These are phyloP conservation scores for Umbelopsis sp. DNA, from an alignment of 192 early-diverging fungal genomes.

Conservation along the genomic window DNA sequence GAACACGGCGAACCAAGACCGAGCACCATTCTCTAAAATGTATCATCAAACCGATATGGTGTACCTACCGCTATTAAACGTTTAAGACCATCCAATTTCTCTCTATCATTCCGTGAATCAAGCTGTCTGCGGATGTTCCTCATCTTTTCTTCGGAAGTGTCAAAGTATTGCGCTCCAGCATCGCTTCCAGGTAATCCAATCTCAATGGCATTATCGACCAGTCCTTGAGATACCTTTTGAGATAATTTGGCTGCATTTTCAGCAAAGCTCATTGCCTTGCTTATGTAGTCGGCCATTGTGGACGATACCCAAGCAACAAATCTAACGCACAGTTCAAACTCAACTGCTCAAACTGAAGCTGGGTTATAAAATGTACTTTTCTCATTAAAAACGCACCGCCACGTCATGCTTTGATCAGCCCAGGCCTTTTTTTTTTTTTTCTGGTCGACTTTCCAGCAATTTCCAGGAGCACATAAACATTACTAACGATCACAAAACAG, in stretches of 20 bases:
- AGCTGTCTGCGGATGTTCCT: constrained; percentile 73
- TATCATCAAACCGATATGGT: neutral
- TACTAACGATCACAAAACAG: neutral
- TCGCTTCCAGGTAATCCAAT: constrained; percentile 66
- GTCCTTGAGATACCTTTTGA: constrained; percentile 76
- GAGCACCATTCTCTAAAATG: neutral
- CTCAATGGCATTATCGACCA: constrained; percentile 88
- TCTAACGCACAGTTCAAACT: too few species aligned
- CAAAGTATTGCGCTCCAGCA: constrained; percentile 80
- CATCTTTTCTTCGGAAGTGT: constrained; percentile 87
- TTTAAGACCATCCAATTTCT: constrained; percentile 92
- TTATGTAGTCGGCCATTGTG: constrained; percentile 63
- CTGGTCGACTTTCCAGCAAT: neutral
- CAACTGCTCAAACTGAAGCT: too few species aligned
- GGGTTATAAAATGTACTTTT: neutral
- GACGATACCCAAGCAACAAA: neutral
- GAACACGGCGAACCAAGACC: constrained; percentile 7
- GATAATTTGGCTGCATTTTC: constrained; percentile 82
- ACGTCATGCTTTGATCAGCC: neutral
- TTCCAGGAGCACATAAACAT: neutral
- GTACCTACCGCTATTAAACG: constrained; percentile 79
- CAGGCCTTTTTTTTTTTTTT: neutral
- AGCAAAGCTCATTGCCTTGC: constrained; percentile 66
- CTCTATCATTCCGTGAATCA: constrained; percentile 84
- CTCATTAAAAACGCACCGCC: neutral